Conservation (phyloP, 2,329 filamentous ascomycete genomes). For the Aspergillus aculeatus region DNA sequence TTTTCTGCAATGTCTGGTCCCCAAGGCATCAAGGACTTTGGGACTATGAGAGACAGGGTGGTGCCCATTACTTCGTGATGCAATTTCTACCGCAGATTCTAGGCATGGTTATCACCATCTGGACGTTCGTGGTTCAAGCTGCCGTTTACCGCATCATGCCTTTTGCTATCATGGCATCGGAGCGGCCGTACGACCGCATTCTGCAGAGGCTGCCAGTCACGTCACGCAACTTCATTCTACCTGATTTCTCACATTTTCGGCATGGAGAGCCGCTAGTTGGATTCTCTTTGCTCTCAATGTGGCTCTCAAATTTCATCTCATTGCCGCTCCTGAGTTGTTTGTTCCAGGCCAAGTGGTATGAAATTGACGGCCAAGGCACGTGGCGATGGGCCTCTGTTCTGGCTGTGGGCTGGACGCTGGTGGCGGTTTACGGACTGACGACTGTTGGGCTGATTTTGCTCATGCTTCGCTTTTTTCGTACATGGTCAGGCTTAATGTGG, state of each 20-base stretch:
- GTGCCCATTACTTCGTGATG: slow-evolving; percentile 78
- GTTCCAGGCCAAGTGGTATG: slow-evolving; percentile 67
- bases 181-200: slow-evolving; percentile 59
- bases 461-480: slow-evolving; percentile 62
- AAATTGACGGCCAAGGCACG: slow-evolving; percentile 54
- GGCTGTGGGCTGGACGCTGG: slow-evolving; percentile 73
- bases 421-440: slow-evolving; percentile 70
- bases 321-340: slow-evolving; percentile 77
- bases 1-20: slow-evolving; percentile 72
- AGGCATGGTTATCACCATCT: slow-evolving; percentile 69
- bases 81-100: slow-evolving; percentile 79
- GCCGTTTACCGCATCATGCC: slow-evolving; percentile 75
- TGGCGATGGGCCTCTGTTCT: slow-evolving; percentile 83
- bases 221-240: slow-evolving; percentile 65
- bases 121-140: slow-evolving; percentile 70
- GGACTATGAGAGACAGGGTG: slow-evolving; percentile 67
- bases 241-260: slow-evolving; percentile 65
- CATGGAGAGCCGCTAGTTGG: slow-evolving; percentile 68
- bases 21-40: slow-evolving; percentile 62
- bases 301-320: slow-evolving; percentile 71
- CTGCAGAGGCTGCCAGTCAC: slow-evolving; percentile 61
- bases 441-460: slow-evolving; percentile 58
- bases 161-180: slow-evolving; percentile 72
- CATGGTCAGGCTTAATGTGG: slow-evolving; percentile 77
- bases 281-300: slow-evolving; percentile 66